Percentiles rank a stretch among this genome's conserved stretches.
These are phyloP conservation scores for Teratosphaeria pseudoeucalypti DNA, from an alignment of 2,329 filamentous ascomycete species.

Conservation along the genomic window DNA sequence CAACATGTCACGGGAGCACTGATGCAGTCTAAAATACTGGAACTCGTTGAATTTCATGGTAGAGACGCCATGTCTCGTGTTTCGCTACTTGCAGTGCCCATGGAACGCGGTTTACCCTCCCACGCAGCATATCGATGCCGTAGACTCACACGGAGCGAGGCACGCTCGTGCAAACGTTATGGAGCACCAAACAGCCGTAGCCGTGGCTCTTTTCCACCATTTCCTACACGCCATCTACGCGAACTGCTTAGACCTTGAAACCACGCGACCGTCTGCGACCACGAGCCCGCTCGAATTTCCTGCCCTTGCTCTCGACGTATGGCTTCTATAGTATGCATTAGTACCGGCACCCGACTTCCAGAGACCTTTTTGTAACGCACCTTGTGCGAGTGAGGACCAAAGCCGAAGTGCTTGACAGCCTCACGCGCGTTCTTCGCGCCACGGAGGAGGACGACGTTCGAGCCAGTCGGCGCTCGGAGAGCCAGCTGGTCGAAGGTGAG, in stretches of 20 bases:
- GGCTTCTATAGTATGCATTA: conserved; percentile 59
- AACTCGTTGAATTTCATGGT: neutral
- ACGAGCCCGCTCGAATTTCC: conserved; percentile 99
- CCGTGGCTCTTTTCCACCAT: neutral
- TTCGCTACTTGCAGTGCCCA: conserved; percentile 1
- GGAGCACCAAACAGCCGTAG: neutral
- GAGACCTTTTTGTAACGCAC: conserved; percentile 39
- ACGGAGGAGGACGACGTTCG: conserved; percentile 93
- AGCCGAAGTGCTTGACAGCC: conserved; percentile 98
- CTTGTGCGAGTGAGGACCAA: conserved; percentile 97
- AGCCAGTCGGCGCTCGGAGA: conserved; percentile 84
- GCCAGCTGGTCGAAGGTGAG: conserved; percentile 97
- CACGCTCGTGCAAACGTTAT: neutral
- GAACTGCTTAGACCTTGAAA: conserved; percentile 89
- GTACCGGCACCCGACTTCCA: neutral
- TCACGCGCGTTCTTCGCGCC: conserved; percentile 97
- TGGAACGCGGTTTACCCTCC: conserved; percentile 5
- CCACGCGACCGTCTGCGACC: conserved; percentile 95
- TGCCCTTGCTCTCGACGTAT: conserved; percentile 93
- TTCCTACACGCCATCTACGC: neutral
- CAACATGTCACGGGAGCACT: neutral
- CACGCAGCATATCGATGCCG: conserved; percentile 2
- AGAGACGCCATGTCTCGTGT: conserved; percentile 1
- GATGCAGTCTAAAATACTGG: neutral
- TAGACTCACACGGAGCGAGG: neutral